Percentiles rank a stretch among this genome's conserved stretches.
Conservation (phyloP, 2,329 filamentous ascomycete genomes). For the Nemania abortiva region DNA sequence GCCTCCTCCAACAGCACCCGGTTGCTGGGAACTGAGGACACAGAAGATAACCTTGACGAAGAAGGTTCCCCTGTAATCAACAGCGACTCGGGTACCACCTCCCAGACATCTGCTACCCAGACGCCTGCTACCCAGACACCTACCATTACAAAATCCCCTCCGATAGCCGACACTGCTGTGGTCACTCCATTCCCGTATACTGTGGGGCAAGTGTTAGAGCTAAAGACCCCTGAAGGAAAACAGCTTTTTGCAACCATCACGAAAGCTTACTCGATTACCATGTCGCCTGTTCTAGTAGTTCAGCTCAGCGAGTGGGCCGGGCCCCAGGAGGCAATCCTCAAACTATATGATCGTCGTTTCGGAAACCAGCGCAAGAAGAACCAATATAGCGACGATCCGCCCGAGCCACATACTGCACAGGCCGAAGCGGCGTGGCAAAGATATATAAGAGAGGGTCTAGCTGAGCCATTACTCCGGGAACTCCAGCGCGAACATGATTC, state of each 20-base stretch:
- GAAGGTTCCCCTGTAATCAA: neutral
- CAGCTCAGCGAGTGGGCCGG: neutral
- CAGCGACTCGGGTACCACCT: neutral
- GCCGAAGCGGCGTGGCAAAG: neutral
- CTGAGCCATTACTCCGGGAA: neutral
- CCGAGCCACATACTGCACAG: neutral
- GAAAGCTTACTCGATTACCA: neutral
- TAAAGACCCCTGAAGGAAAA: neutral
- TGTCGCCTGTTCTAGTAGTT: neutral
- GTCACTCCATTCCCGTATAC: neutral
- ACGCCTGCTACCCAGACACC: too few relatives aligned
- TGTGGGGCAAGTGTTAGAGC: neutral
- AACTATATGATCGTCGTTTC: conserved; percentile 1
- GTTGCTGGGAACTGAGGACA: neutral
- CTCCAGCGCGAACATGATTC: too few relatives aligned
- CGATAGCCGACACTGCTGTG: neutral
- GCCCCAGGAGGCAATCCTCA: neutral
- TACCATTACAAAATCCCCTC: neutral
- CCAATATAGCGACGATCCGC: neutral
- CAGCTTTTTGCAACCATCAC: neutral
- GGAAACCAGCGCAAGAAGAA: neutral
- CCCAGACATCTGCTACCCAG: too few relatives aligned
- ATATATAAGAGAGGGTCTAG: neutral
- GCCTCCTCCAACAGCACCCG: neutral
- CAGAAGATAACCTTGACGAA: neutral